These are phyloP conservation scores for Oryza brachyantha DNA, from an alignment of 176 grass and related monocot genomes.

Conservation along the genomic window DNA sequence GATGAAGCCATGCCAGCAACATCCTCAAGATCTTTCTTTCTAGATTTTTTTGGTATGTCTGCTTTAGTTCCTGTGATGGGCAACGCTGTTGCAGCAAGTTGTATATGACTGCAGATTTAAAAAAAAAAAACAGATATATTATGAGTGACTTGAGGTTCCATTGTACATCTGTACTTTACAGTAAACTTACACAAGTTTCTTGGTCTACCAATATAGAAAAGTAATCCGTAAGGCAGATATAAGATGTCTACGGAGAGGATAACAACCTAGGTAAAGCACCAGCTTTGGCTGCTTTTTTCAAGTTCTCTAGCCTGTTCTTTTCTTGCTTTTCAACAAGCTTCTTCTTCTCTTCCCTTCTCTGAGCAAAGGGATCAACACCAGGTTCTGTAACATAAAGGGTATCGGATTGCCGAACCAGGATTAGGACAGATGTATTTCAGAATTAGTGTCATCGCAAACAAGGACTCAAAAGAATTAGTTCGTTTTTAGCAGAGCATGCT, in stretches of 20 bases:
- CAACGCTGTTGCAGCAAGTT: conserved; percentile 73
- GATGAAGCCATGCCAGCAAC: conserved; percentile 83
- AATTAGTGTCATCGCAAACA: neutral
- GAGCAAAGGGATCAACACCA: conserved; percentile 83
- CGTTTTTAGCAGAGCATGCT: no score
- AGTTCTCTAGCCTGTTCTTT: conserved; percentile 76
- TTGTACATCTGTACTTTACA: neutral
- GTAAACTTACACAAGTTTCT: neutral
- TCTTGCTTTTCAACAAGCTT: conserved; percentile 84
- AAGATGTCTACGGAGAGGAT: neutral
- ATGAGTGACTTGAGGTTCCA: neutral
- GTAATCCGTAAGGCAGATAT: neutral
- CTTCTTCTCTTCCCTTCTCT: conserved; percentile 87
- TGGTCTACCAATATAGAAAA: neutral
- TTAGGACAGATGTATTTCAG: neutral
- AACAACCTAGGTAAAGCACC: conserved; percentile 82
- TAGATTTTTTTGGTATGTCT: conserved; percentile 63
- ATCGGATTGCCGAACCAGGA: neutral
- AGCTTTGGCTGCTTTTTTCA: conserved; percentile 82
- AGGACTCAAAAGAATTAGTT: neutral
- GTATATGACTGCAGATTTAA: conserved; percentile 77
- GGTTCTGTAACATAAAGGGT: conserved; percentile 47
- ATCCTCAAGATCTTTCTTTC: conserved; percentile 80
- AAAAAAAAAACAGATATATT: neutral
- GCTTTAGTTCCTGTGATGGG: conserved; percentile 76